phyloP scores from a whole-genome alignment of 2,329 filamentous ascomycete species.

The Claviceps citrina region DNA sequence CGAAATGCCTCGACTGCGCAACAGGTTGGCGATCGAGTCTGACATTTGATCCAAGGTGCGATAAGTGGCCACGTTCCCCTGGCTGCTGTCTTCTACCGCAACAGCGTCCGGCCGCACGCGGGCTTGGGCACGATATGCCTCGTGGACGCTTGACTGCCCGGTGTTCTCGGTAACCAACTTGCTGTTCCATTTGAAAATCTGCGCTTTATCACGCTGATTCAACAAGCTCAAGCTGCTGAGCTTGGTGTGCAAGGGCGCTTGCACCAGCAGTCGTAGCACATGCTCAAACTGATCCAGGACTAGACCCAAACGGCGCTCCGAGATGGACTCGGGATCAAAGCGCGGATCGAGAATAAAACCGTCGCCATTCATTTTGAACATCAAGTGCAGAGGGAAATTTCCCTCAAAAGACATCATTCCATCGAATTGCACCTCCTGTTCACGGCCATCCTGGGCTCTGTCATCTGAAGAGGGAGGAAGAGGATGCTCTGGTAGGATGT shows the following conservation, averaged over 20 bases:
- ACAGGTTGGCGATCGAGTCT: not conserved
- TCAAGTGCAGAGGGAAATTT: not conserved
- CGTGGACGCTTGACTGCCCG: not conserved
- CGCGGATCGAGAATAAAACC: not conserved
- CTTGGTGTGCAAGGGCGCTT: not conserved
- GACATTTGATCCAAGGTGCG: constrained; percentile 1
- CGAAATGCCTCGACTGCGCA: not conserved
- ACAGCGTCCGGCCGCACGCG: not conserved
- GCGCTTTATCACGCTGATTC: not conserved
- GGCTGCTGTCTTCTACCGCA: not conserved
- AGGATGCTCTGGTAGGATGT: not conserved
- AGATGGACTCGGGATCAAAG: constrained; percentile 1
- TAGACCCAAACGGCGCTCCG: not conserved
- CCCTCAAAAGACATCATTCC: not conserved
- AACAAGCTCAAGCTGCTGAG: not conserved
- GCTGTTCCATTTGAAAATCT: not conserved
- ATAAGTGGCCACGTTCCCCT: not conserved
- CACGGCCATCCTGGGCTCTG: not conserved
- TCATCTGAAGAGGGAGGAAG: not conserved
- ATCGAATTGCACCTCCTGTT: not conserved
- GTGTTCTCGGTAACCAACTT: not conserved
- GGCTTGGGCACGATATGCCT: not conserved
- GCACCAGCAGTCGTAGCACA: not conserved
- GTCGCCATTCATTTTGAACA: not conserved
- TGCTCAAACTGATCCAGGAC: constrained; percentile 5